Conservation (phyloP, 345 rosid genomes). For the Carallia pectinifolia region DNA sequence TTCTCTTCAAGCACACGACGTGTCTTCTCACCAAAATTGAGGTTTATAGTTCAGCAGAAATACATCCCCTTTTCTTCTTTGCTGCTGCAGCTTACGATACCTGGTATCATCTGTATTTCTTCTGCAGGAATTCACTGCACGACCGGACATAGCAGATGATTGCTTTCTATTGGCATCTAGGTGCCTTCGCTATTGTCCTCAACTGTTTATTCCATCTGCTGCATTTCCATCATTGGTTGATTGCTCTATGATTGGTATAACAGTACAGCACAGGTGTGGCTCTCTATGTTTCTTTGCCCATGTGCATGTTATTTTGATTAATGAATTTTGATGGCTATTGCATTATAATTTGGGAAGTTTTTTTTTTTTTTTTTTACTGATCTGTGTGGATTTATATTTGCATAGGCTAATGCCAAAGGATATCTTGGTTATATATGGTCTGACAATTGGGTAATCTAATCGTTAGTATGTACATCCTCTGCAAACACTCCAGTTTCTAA, state of each 20-base stretch:
- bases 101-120: constrained; percentile 19
- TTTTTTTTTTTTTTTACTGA: background rate
- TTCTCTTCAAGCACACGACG: constrained; percentile 74
- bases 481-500: too few relatives aligned
- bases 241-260: constrained; percentile 80
- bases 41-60: constrained; percentile 39
- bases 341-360: background rate
- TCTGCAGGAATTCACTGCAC: constrained; percentile 82
- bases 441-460: too few relatives aligned
- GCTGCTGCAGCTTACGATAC: background rate
- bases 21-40: constrained; percentile 82
- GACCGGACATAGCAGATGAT: constrained; percentile 97
- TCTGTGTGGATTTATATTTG: too few relatives aligned
- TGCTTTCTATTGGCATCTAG: constrained; percentile 94
- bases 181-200: constrained; percentile 96
- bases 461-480: too few relatives aligned
- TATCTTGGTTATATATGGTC: too few relatives aligned
- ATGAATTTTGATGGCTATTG: background rate
- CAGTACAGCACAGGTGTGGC: constrained; percentile 86
- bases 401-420: too few relatives aligned
- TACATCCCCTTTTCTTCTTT: constrained; percentile 17
- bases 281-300: constrained; percentile 11
- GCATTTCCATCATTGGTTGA: constrained; percentile 75
- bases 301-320: background rate
- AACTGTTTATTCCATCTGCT: constrained; percentile 73